Percentiles rank a stretch among this genome's conserved stretches.
phyloP scores from a whole-genome alignment of 805 yeast species.

The Nakazawaea ernobii region DNA sequence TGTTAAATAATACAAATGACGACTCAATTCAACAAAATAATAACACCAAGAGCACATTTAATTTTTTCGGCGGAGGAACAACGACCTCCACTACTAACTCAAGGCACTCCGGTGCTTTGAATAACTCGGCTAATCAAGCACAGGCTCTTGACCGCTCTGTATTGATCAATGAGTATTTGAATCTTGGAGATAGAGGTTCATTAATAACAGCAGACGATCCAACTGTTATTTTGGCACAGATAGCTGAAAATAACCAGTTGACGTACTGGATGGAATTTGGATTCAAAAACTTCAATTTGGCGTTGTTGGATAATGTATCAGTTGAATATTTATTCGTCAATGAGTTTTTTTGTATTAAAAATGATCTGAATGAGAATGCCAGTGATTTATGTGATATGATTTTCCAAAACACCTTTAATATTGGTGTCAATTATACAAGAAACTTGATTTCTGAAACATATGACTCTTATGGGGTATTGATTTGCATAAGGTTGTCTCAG shows the following conservation, averaged over 20 bases:
- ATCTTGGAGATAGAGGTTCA: conserved; percentile 54
- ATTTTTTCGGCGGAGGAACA: conserved; percentile 6
- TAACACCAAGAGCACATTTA: conserved; percentile 3
- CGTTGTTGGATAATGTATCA: conserved; percentile 68
- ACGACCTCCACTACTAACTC: conserved; percentile 4
- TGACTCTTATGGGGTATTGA: conserved; percentile 75
- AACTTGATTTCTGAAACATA: conserved; percentile 34
- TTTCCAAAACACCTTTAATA: conserved; percentile 45
- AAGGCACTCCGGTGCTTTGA: not conserved
- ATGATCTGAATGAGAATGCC: conserved; percentile 36
- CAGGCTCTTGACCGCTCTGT: conserved; percentile 1
- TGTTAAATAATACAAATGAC: conserved; percentile 42
- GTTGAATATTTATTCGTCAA: conserved; percentile 71
- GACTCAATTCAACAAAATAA: conserved; percentile 1
- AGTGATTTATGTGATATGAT: conserved; percentile 41
- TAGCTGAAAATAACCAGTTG: conserved; percentile 71
- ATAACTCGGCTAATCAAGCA: not conserved
- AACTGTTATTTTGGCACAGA: conserved; percentile 72
- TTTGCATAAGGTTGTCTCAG: conserved; percentile 69
- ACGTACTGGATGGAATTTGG: conserved; percentile 68
- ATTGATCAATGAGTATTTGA: conserved; percentile 46
- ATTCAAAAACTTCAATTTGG: conserved; percentile 65
- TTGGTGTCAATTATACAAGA: conserved; percentile 45
- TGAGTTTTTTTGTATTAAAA: conserved; percentile 58
- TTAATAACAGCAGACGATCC: conserved; percentile 49